Evolutionary conservation across 192 early-diverging fungal genomes (phyloP).

Genomic region (Podila epigama): DNA sequence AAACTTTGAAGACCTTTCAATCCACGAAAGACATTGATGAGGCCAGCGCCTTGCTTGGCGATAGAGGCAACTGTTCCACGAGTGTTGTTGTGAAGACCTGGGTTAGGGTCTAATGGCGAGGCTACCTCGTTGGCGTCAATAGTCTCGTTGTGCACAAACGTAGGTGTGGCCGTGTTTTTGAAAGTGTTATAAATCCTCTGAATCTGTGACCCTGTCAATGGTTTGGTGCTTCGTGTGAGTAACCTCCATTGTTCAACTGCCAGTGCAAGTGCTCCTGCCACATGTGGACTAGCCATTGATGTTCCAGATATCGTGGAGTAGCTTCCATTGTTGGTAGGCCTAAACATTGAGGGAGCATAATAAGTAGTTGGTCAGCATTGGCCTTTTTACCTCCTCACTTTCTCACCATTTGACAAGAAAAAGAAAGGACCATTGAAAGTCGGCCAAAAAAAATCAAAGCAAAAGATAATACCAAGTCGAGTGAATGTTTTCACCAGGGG

Average conservation of each 20-base stretch:
- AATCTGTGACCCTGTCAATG: background rate
- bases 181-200: conserved; percentile 11
- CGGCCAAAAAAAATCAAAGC: background rate
- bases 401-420: background rate
- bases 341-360: background rate
- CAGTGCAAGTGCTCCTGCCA: conserved; percentile 28
- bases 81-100: too few species aligned
- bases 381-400: too few species aligned
- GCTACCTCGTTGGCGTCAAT: too few species aligned
- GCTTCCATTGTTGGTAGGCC: conserved; percentile 12
- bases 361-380: background rate
- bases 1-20: background rate
- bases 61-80: background rate
- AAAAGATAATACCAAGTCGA: conserved; percentile 16
- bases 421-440: background rate
- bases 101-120: too few species aligned
- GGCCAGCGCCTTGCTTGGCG: background rate
- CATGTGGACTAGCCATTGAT: conserved; percentile 34
- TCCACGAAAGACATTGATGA: background rate
- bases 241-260: conserved; percentile 6
- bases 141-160: conserved; percentile 2
- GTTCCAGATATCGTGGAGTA: conserved; percentile 30
- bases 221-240: background rate
- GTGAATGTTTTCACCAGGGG: conserved; percentile 33
- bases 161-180: conserved; percentile 17